phyloP scores from a whole-genome alignment of 2,329 filamentous ascomycete genomes.

The Xylaria sp. region DNA sequence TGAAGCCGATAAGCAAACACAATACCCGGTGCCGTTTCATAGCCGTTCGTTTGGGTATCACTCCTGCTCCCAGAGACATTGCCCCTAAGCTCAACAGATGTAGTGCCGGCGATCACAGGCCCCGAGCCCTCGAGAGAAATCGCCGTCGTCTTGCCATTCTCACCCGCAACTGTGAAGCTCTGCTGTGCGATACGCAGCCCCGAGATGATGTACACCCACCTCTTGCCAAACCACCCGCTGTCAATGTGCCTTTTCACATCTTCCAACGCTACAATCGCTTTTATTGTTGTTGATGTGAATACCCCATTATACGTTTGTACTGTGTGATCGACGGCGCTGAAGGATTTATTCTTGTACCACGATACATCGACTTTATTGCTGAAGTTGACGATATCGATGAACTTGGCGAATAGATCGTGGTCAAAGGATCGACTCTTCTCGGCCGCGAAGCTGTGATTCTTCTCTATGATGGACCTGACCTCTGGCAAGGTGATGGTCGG shows the following conservation, averaged over 20 bases:
- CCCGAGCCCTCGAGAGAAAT: not conserved
- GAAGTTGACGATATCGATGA: not conserved
- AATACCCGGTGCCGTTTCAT: conserved; percentile 8
- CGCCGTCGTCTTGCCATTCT: not conserved
- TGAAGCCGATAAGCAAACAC: conserved; percentile 15
- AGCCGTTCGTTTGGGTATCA: not conserved
- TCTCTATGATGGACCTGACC: not conserved
- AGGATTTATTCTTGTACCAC: not conserved
- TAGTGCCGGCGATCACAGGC: not conserved
- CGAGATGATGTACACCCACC: conserved; percentile 9
- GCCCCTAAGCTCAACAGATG: not conserved
- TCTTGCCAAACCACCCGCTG: conserved; percentile 2
- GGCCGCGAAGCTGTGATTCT: not conserved
- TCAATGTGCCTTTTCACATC: not conserved
- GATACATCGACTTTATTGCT: not conserved
- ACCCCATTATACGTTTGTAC: not conserved
- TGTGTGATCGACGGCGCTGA: conserved; percentile 1
- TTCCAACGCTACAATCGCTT: not conserved
- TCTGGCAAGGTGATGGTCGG: not conserved
- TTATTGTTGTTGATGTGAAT: not conserved
- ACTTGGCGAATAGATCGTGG: not conserved
- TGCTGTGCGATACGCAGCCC: conserved; percentile 8
- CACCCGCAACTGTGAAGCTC: conserved; percentile 1
- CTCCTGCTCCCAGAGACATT: not conserved
- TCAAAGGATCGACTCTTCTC: not conserved